Evolutionary conservation across 2,329 filamentous ascomycete species (phyloP), one percentile per base, ranked within the genome.

Genomic region (Ophiostoma sp.): DNA sequence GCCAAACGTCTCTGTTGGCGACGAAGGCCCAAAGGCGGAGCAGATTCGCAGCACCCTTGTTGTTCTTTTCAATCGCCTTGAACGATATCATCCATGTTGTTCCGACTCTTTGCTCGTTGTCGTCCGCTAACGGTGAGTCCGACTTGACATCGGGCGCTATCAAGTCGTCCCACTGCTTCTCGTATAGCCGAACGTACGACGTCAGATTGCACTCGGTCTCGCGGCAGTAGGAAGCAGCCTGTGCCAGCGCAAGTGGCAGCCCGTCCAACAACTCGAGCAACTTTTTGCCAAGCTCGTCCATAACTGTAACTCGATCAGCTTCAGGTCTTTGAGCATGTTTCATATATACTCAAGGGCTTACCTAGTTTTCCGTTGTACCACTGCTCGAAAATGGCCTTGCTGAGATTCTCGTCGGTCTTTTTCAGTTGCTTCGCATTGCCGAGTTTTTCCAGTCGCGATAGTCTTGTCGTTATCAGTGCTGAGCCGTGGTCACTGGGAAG

Each of bases 401-500:
- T 71, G 27, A 74, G 73, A 63, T 74, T 70, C 68, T 69, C 49
- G 42, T 73, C 71, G 63, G 73, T 69, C 65, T 67, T 73, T 16
- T 6, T 55, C 45, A 77, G 67, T 55, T 73, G 71, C 41, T 49
- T 71, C 63, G 69, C 70, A 12, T 73, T 47, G 8, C 72, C 73
- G 36, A 75, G 70, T 68, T 72, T 70, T 64, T 55, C 67, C 27
- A 75, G 68, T 60, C 63, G 66, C 44, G 68, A 67, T 41, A 75
- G 68, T 16, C 73, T 71, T 27, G 73, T 77, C 4, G 75, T 77
- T 63, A 77, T 70, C 8, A 77, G 58, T 12, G 75, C 68, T 58
- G 72, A 72, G 44, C 76, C 75, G 44, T 76, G 73, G 66, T 74
- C 71, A 42, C 69, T 69, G 2, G 72, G 74, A 2, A 75, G 52